phyloP scores from a whole-genome alignment of 805 yeast species.

The Deakozyma indianensis region DNA sequence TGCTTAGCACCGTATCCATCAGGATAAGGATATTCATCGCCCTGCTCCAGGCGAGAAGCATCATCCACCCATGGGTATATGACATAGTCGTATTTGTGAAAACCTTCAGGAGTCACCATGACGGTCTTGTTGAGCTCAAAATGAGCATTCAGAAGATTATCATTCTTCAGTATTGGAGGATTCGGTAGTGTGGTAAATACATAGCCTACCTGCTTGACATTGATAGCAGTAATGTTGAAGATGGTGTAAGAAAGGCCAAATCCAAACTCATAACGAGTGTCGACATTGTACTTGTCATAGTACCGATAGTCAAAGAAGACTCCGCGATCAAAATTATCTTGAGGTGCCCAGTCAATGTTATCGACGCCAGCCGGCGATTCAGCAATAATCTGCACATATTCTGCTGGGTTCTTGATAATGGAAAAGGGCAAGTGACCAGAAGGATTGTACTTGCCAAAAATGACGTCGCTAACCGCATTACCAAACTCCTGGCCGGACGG shows the following conservation, averaged over 20 bases:
- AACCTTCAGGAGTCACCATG: background rate
- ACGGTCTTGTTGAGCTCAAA: background rate
- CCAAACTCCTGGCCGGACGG: conserved; percentile 47
- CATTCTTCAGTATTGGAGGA: background rate
- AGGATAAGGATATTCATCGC: background rate
- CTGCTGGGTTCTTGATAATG: conserved; percentile 36
- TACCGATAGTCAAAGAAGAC: conserved; percentile 40
- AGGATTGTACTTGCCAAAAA: conserved; percentile 49
- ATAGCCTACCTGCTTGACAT: conserved; percentile 26
- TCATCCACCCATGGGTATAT: background rate
- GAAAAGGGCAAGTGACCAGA: conserved; percentile 53
- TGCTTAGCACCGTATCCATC: background rate
- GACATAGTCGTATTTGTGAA: background rate
- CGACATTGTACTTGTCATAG: conserved; percentile 40
- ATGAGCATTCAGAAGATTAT: background rate
- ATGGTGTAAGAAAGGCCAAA: conserved; percentile 44
- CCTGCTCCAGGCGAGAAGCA: background rate
- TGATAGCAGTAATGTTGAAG: conserved; percentile 23
- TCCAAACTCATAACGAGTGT: conserved; percentile 49
- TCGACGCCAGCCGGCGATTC: conserved; percentile 16
- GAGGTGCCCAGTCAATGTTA: conserved; percentile 23
- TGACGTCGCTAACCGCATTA: conserved; percentile 39
- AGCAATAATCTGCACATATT: conserved; percentile 32
- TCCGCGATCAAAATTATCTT: conserved; percentile 26
- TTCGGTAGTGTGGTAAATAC: background rate